Percentiles rank a stretch among this genome's conserved stretches.
These are phyloP conservation scores for Fusarium kyushuense DNA, from an alignment of 2,329 filamentous ascomycete genomes.

Conservation along the genomic window DNA sequence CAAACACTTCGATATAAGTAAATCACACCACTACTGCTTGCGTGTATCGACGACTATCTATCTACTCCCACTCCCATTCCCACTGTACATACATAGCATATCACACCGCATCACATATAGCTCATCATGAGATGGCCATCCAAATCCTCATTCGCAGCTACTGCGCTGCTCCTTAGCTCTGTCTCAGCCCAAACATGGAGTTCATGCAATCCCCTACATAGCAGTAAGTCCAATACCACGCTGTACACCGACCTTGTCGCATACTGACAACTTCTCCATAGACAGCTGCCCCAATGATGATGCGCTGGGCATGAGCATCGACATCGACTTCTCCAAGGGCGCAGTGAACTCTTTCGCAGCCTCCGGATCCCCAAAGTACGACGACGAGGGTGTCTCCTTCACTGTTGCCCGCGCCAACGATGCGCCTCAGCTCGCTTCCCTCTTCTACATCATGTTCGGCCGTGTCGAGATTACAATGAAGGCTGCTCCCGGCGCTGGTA, in stretches of 20 bases:
- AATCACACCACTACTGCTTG: not conserved
- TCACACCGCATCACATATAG: constrained; percentile 10
- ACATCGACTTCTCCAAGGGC: constrained; percentile 85
- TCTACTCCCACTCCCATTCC: not conserved
- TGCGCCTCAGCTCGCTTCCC: constrained; percentile 84
- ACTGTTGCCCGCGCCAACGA: constrained; percentile 83
- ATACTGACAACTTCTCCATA: constrained; percentile 38
- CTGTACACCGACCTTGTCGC: constrained; percentile 8
- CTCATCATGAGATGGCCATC: constrained; percentile 45
- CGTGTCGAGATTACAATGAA: constrained; percentile 88
- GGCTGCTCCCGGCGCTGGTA: constrained; percentile 87
- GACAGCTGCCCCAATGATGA: constrained; percentile 78
- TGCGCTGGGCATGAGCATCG: constrained; percentile 84
- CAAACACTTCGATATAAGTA: constrained; percentile 3
- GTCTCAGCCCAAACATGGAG: constrained; percentile 57
- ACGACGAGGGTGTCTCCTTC: constrained; percentile 81
- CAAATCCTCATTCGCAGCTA: constrained; percentile 35
- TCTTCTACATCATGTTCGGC: constrained; percentile 99
- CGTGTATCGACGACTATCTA: not conserved
- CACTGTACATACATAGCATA: constrained; percentile 22
- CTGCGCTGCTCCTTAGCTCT: constrained; percentile 43
- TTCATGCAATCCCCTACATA: constrained; percentile 55
- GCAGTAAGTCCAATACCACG: constrained; percentile 48
- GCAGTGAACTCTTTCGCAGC: constrained; percentile 82
- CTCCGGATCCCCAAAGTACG: constrained; percentile 78